A percentile compares a stretch with the other conserved stretches of the same genome.
Conservation (phyloP, 2,329 filamentous ascomycete genomes). For the Lachnellula arida region DNA sequence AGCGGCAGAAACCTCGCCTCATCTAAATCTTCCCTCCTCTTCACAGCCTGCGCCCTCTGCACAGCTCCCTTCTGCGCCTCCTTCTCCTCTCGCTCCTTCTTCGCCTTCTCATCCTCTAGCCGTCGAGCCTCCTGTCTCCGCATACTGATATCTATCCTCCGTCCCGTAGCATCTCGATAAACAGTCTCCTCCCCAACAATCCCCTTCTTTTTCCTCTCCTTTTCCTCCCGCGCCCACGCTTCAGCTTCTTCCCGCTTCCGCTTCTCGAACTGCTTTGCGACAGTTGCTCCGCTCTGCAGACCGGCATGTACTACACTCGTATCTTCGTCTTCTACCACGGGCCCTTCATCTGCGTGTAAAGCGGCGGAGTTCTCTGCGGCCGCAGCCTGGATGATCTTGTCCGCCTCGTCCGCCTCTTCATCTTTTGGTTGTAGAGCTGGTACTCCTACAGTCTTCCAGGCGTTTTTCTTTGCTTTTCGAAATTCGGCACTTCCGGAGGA, state of each 20-base stretch:
- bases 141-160: slow-evolving; percentile 91
- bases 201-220: slow-evolving; percentile 43
- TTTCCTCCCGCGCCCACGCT: slow-evolving; percentile 39
- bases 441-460: slow-evolving; percentile 68
- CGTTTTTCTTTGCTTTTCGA: slow-evolving; percentile 70
- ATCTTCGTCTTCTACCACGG: slow-evolving; percentile 45
- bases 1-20: slow-evolving; percentile 81
- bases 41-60: slow-evolving; percentile 64
- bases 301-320: slow-evolving; percentile 62
- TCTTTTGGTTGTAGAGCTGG: slow-evolving; percentile 32
- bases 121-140: slow-evolving; percentile 81
- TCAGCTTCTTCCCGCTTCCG: slow-evolving; percentile 61
- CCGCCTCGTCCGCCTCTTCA: slow-evolving; percentile 60
- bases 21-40: slow-evolving; percentile 61
- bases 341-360: slow-evolving; percentile 45
- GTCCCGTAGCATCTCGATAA: slow-evolving; percentile 89
- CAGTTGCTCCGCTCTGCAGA: slow-evolving; percentile 76
- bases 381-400: slow-evolving; percentile 71
- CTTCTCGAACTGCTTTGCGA: slow-evolving; percentile 63
- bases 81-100: slow-evolving; percentile 59
- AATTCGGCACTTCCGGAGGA: slow-evolving; percentile 54
- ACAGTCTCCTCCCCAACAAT: slow-evolving; percentile 66
- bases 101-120: slow-evolving; percentile 66
- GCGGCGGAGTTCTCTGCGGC: slow-evolving; percentile 60
- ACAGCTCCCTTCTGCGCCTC: slow-evolving; percentile 80